Base-by-base conservation (phyloP, 306 rosid genomes). In the Vicia sativa region DNA sequence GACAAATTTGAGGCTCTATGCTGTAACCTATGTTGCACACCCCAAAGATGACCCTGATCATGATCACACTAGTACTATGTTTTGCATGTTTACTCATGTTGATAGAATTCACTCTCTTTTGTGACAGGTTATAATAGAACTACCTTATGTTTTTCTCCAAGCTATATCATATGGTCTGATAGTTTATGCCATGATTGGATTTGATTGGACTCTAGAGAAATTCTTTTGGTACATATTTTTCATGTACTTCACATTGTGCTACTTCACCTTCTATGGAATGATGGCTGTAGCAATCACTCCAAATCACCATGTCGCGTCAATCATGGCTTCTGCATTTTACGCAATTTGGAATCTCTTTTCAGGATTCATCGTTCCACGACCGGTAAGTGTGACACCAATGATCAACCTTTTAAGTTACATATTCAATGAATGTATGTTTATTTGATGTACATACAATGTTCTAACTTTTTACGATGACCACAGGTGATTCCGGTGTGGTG, bases 241-340 rank as follows among this genome's bases (percentile, higher is more conserved):
- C 79, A 81, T 79, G 85, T 83, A 54, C 78, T 79, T 79, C 76
- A 76, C 88, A 14, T 63, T 86, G 38, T 49, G 78, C 70, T 86
- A 86, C 83, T 86, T 83, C 85, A 86, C 83, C 72, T 86, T 67
- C 83, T 86, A 79, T 21, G 91, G 91, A 46, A 86, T 86, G 87
- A 81, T 83, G 86, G 2, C 64, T 3, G 86, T 86, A 10, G 91
- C 82, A 6, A 67, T 75, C 37, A 83, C 88, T 55, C 88, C 88
- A 66, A 83, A 75, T 64, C 84, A 81, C 84, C 91, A 86, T 59
- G 73, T 86, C 44, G 77, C 85, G 54, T 14, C 87, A 60, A 81
- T 86, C 34, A 78, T 77, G 31, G 68, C 88, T 44, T 49, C 88
- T 9, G 88, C 85, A 41, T 83, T 83, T 52, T 86, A 83, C 28